phyloP scores from a whole-genome alignment of 441 rosid genomes.

The Rhodomyrtus psidioides region DNA sequence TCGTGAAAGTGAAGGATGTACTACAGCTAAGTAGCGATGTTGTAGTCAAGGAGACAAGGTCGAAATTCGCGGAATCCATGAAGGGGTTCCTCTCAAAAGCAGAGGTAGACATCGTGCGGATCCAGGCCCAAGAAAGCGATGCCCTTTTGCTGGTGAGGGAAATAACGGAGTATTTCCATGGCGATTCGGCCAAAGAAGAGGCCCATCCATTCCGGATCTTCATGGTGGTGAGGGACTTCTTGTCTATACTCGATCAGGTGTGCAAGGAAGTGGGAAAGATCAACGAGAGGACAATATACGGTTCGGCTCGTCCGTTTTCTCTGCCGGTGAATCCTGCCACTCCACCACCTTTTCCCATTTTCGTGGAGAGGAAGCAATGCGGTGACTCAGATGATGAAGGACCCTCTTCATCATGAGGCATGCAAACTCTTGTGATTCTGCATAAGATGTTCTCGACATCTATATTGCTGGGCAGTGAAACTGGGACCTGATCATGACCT shows the following conservation, averaged over 20 bases:
- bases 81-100: conserved; percentile 49
- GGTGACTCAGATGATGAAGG: conserved; percentile 33
- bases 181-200: conserved; percentile 63
- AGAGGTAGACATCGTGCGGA: conserved; percentile 45
- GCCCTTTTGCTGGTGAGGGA: conserved; percentile 49
- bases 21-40: conserved; percentile 28
- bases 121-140: conserved; percentile 39
- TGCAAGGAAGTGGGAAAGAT: conserved; percentile 88
- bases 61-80: conserved; percentile 53
- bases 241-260: conserved; percentile 70
- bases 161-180: conserved; percentile 82
- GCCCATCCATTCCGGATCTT: conserved; percentile 70
- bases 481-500: neutral
- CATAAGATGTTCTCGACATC: neutral
- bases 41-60: conserved; percentile 16
- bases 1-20: conserved; percentile 43
- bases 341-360: conserved; percentile 39
- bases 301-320: conserved; percentile 33
- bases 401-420: conserved; percentile 2
- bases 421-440: neutral
- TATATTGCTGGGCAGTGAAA: neutral
- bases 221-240: conserved; percentile 72
- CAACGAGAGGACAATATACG: conserved; percentile 64
- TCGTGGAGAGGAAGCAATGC: conserved; percentile 20
- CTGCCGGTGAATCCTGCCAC: conserved; percentile 24